phyloP scores from a whole-genome alignment of 1,284 basidiomycete species.

The Spongispora temasekensis region DNA sequence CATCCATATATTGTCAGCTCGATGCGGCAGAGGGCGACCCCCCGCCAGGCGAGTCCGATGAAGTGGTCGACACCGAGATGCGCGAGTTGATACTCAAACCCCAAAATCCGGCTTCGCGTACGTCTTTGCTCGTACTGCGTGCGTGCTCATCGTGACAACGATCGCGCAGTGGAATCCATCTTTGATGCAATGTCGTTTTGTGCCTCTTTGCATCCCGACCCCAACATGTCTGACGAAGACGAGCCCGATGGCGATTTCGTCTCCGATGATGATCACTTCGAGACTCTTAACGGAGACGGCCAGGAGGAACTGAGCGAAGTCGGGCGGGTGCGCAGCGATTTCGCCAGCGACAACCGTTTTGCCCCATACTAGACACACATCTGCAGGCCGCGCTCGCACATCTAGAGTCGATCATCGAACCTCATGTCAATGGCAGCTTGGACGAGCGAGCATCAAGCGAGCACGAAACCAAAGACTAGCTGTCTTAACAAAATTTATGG shows the following conservation, averaged over 20 bases:
- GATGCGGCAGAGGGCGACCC: conserved; percentile 54
- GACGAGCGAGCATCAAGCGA: conserved; percentile 21
- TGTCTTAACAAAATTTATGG: neutral
- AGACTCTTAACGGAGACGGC: conserved; percentile 61
- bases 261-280: conserved; percentile 53
- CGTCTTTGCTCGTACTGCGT: conserved; percentile 31
- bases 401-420: conserved; percentile 72
- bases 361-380: conserved; percentile 80
- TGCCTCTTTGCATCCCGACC: conserved; percentile 88
- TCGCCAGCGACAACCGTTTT: conserved; percentile 77
- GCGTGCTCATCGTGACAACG: conserved; percentile 6
- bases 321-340: conserved; percentile 94
- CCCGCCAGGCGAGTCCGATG: conserved; percentile 35
- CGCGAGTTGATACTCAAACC: conserved; percentile 79
- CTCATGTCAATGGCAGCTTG: conserved; percentile 19
- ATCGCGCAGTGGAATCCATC: conserved; percentile 72
- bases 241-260: conserved; percentile 64
- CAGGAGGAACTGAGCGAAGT: conserved; percentile 76
- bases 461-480: too few species aligned
- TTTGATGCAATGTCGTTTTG: conserved; percentile 89
- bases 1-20: conserved; percentile 88
- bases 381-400: conserved; percentile 71
- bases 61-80: conserved; percentile 57
- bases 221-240: conserved; percentile 54
- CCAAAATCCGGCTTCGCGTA: conserved; percentile 57